Base-by-base conservation (phyloP, 768 basidiomycete species). In the Clitopilus hobsonii region DNA sequence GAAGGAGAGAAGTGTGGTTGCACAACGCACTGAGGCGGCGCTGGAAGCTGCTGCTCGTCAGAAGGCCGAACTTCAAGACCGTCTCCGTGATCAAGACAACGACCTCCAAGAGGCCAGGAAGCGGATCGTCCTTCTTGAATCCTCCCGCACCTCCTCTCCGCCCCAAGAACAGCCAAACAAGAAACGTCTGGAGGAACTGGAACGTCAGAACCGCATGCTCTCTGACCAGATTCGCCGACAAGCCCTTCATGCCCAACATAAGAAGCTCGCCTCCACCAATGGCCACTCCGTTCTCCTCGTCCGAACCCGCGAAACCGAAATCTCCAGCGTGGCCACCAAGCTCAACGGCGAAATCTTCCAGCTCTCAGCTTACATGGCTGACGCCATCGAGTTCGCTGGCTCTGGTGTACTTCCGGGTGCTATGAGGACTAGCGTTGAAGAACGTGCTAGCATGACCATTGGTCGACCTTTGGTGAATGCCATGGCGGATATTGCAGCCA, bases 281-380 rank as follows among this genome's bases (percentile, higher is more conserved):
- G 18, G 49, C 23, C 49, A n/a, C 26, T n/a, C 18, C 14, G 14
- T 51, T 13, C 49, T 8, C 30, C 13, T n/a, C 8, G 18, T 32
- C 10, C 24, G 26, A 28, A 24, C 30, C n/a, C 49, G 27, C 49
- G 18, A 32, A 27, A 51, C 41, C 41, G 49, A 32, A 6, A 27
- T 51, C 11, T n/a, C 14, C 7, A 32, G 49, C 30, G 14, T 51
- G 5, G 49, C 30, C 8, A 32, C 26, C 20, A 53, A 61, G 18
- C 61, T 75, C 52, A 75, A 75, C 63, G 69, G 70, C 11, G 73
- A 75, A 50, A 69, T 73, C 22, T 75, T 71, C 61, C 75, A 76
- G 61, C 63, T 65, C 6, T 68, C 74, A 2, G 75, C 75, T 3
- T 68, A 69, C 47, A 66, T 77, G 60, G 71, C 74, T 5, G 74